These are phyloP conservation scores for Russula vinacea DNA, from an alignment of 768 basidiomycete species.

Conservation along the genomic window DNA sequence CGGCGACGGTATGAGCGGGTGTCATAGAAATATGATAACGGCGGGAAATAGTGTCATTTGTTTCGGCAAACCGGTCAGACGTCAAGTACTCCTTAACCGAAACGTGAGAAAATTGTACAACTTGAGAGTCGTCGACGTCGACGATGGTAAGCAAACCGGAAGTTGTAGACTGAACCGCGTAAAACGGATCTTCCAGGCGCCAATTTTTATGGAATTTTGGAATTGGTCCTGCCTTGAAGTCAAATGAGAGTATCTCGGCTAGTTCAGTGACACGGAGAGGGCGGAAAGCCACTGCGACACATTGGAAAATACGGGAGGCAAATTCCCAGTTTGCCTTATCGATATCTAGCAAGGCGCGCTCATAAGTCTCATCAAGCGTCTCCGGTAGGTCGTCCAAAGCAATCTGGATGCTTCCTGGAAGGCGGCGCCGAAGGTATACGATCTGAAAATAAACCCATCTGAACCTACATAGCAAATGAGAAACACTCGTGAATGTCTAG, in stretches of 20 bases:
- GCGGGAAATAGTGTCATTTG: background rate
- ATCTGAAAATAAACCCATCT: conserved; percentile 1
- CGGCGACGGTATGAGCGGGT: background rate
- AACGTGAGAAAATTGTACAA: conserved; percentile 6
- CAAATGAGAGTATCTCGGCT: background rate
- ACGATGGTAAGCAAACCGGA: background rate
- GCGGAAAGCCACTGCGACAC: conserved; percentile 1
- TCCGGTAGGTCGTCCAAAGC: background rate
- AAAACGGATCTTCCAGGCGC: background rate
- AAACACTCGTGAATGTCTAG: background rate
- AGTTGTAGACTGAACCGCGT: background rate
- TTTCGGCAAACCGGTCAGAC: conserved; percentile 1
- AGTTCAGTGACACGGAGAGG: background rate
- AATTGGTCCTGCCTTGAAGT: background rate
- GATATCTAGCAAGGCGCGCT: background rate
- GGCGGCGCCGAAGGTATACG: background rate
- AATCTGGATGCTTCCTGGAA: background rate
- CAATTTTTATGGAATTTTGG: background rate
- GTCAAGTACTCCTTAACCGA: conserved; percentile 11
- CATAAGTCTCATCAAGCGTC: conserved; percentile 5
- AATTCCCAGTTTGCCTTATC: background rate
- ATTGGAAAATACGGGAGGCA: conserved; percentile 2
- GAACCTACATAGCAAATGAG: background rate
- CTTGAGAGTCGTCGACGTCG: background rate
- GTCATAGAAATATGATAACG: background rate